Base-by-base conservation (phyloP, 1,284 basidiomycete genomes). In the Ustilago nuda region DNA sequence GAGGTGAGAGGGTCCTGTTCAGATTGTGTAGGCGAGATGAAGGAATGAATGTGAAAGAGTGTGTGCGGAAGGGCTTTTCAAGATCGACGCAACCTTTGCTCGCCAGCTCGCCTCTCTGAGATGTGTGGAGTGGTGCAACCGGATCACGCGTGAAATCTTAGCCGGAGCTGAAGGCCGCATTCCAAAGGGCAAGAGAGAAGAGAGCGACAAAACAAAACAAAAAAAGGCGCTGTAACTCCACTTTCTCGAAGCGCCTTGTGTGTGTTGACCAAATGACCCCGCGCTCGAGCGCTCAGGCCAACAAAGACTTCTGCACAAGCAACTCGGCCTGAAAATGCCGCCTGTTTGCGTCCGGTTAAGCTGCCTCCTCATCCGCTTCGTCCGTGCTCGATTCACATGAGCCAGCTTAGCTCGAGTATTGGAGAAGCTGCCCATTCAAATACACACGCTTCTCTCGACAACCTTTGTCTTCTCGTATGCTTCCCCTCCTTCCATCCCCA, bases 351-450 rank as follows among this genome's bases (percentile, higher is more conserved):
- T 65, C 56, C 62, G 62, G 56, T 32, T 65, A 65, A 53, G 56
- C 62, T 11, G 39, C n/a, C 30, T 36, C 17, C 39, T 55, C 50
- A 33, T 43, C 36, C 59, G 55, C 33, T 46, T 45, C 8, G 35
- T 15, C 52, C 37, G 43, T 48, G 46, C 13, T 58, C 43, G 33
- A 35, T 45, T 52, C 50, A 52, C 50, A 30, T 15, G 3, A 48
- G 36, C 32, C 36, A 27, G 33, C 35, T 11, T 41, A 48, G 48
- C 36, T 50, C n/a, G 12, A 33, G 15, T 8, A 27, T 3, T 27
- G 15, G 17, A 45, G 43, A 19, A 15, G 43, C 43, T 15, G n/a
- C 43, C n/a, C 66, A 50, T 66, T 71, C 54, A 71, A 71, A 71
- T 71, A 66, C 63, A 50, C 57, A 41, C 27, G 30, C 32, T 33